These are phyloP conservation scores for Mimosa pudica DNA, from an alignment of 306 rosid species.

Conservation along the genomic window DNA sequence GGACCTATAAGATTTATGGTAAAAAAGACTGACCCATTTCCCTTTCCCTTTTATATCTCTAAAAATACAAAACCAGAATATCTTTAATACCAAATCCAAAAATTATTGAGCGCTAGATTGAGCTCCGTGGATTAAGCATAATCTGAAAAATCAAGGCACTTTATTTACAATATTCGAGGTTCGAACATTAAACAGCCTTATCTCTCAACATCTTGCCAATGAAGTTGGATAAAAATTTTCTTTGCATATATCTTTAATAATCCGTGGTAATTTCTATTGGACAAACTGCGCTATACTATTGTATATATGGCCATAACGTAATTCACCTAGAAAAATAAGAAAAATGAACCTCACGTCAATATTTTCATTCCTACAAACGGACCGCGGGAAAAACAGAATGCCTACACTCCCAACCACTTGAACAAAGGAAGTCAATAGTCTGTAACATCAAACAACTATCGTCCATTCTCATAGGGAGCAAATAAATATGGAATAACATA, in stretches of 20 bases:
- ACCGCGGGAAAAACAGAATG: neutral
- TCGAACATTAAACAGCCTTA: neutral
- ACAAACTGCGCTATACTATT: neutral
- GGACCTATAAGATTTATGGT: neutral
- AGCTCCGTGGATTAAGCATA: neutral
- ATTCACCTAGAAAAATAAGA: neutral
- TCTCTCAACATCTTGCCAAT: neutral
- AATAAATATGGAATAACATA: neutral
- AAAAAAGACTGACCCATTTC: neutral
- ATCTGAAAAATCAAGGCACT: neutral
- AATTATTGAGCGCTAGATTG: neutral
- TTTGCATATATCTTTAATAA: neutral
- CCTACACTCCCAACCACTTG: conserved; percentile 3
- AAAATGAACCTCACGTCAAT: conserved; percentile 14
- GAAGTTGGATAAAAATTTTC: neutral
- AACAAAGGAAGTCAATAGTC: neutral
- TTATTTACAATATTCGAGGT: neutral
- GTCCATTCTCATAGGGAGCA: neutral
- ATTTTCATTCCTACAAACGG: neutral
- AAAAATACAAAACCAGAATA: neutral
- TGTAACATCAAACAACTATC: neutral
- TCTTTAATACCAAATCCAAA: neutral
- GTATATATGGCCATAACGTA: neutral
- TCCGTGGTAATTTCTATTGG: neutral
- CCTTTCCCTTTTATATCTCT: neutral